Percentiles rank a stretch among this genome's conserved stretches.
These are phyloP conservation scores for Boletus barrowsii DNA, from an alignment of 768 basidiomycete species.

Conservation along the genomic window DNA sequence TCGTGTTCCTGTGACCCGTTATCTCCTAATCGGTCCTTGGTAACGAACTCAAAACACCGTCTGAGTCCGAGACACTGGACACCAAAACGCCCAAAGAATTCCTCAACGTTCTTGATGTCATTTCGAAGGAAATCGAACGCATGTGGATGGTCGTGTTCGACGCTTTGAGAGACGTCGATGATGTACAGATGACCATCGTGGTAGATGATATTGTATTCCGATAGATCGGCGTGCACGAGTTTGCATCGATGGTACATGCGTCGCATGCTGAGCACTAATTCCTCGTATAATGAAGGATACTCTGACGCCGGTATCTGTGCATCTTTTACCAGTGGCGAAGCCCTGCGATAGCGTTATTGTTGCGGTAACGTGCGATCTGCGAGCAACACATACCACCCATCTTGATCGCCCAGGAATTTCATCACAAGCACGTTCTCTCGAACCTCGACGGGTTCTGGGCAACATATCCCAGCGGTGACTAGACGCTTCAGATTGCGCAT, in stretches of 20 bases:
- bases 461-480: constrained; percentile 75
- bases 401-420: constrained; percentile 80
- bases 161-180: constrained; percentile 98
- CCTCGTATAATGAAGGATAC: constrained; percentile 64
- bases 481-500: constrained; percentile 92
- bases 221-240: constrained; percentile 96
- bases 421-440: constrained; percentile 97
- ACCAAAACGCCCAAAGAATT: constrained; percentile 80
- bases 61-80: constrained; percentile 75
- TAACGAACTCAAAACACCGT: constrained; percentile 87
- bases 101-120: constrained; percentile 91
- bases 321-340: constrained; percentile 92
- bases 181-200: constrained; percentile 80
- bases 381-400: constrained; percentile 65
- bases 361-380: neutral
- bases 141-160: constrained; percentile 95
- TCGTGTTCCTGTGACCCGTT: constrained; percentile 27
- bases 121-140: constrained; percentile 94
- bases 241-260: constrained; percentile 87
- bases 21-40: constrained; percentile 45
- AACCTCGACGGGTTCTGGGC: constrained; percentile 89
- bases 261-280: constrained; percentile 77
- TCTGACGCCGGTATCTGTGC: constrained; percentile 55
- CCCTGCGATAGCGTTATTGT: constrained; percentile 45
- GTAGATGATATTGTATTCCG: constrained; percentile 96